Evolutionary conservation across 192 early-diverging fungal species (phyloP).

Genomic region (Coemansia sp.): DNA sequence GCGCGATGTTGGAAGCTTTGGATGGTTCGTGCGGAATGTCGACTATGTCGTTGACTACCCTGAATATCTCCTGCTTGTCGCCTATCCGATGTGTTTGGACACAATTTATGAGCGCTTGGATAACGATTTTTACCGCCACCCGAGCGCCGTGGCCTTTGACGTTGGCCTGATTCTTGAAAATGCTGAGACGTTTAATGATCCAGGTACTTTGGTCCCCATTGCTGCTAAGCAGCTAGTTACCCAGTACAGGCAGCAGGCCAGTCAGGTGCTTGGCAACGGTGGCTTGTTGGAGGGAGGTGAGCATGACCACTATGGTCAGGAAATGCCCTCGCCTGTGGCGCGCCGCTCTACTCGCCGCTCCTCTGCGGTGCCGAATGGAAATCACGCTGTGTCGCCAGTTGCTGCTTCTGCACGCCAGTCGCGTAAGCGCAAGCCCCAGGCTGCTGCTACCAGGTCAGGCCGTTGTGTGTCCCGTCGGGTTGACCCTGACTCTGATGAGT

Average conservation of each 20-base stretch:
- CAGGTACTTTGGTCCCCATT: conserved; percentile 40
- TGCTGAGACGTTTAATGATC: conserved; percentile 69
- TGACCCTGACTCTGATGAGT: conserved; percentile 1
- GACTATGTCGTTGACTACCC: conserved; percentile 63
- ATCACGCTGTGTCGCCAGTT: not conserved
- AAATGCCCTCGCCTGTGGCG: not conserved
- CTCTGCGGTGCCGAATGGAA: not conserved
- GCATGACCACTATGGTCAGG: not conserved
- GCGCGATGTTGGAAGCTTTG: conserved; percentile 44
- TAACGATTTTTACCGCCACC: conserved; percentile 64
- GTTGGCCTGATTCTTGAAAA: conserved; percentile 67
- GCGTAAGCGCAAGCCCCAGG: conserved; percentile 25
- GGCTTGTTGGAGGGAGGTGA: not conserved
- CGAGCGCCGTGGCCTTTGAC: conserved; percentile 69
- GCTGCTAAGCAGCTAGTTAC: conserved; percentile 37
- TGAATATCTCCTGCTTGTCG: conserved; percentile 63
- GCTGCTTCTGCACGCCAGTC: not conserved
- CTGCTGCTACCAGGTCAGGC: conserved; percentile 1
- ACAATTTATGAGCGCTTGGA: conserved; percentile 61
- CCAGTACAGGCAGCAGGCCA: conserved; percentile 17
- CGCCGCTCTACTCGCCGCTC: conserved; percentile 9
- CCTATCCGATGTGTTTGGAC: conserved; percentile 75
- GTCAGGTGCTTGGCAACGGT: not conserved
- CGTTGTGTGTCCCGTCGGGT: conserved; percentile 11
- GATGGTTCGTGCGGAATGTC: conserved; percentile 65